A percentile compares a stretch with the other conserved stretches of the same genome.
phyloP scores from a whole-genome alignment of 2,329 filamentous ascomycete species.

The Pestalotiopsis sp. region DNA sequence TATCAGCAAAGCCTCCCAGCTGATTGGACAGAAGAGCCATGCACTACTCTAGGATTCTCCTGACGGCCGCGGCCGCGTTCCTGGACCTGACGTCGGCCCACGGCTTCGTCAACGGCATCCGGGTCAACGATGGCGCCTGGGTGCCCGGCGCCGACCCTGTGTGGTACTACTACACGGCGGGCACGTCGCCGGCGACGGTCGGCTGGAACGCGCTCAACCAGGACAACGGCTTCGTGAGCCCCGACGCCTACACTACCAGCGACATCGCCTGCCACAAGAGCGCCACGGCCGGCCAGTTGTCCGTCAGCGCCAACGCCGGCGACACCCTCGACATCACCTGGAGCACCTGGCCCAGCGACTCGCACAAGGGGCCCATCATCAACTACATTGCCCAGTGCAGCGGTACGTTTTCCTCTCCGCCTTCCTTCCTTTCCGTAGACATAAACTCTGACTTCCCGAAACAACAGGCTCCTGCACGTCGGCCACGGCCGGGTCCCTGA shows the following conservation, averaged over 20 bases:
- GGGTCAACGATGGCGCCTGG: slow-evolving; percentile 22
- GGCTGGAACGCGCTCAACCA: slow-evolving; percentile 46
- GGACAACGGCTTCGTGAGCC: slow-evolving; percentile 51
- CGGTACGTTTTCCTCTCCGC: slow-evolving; percentile 16
- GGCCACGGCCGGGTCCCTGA: slow-evolving; percentile 27
- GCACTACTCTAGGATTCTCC: slow-evolving; percentile 2
- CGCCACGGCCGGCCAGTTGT: slow-evolving; percentile 36
- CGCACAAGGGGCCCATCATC: slow-evolving; percentile 37
- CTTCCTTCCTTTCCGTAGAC: not conserved
- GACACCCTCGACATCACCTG: slow-evolving; percentile 33
- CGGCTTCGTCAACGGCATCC: slow-evolving; percentile 24
- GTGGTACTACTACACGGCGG: slow-evolving; percentile 26
- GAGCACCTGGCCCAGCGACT: slow-evolving; percentile 34
- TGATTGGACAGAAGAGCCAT: not conserved
- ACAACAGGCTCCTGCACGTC: slow-evolving; percentile 29
- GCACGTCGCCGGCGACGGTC: slow-evolving; percentile 20
- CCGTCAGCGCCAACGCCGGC: slow-evolving; percentile 27
- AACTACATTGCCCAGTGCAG: slow-evolving; percentile 37
- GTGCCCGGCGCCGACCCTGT: slow-evolving; percentile 24
- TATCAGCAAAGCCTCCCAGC: not conserved
- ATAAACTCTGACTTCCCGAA: not conserved
- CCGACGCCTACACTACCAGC: slow-evolving; percentile 32
- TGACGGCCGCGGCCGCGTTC: slow-evolving; percentile 13
- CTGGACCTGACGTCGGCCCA: slow-evolving; percentile 22
- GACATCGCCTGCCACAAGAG: slow-evolving; percentile 50